phyloP scores from a whole-genome alignment of 106 monocot species.

The Acanthochlamys bracteata region DNA sequence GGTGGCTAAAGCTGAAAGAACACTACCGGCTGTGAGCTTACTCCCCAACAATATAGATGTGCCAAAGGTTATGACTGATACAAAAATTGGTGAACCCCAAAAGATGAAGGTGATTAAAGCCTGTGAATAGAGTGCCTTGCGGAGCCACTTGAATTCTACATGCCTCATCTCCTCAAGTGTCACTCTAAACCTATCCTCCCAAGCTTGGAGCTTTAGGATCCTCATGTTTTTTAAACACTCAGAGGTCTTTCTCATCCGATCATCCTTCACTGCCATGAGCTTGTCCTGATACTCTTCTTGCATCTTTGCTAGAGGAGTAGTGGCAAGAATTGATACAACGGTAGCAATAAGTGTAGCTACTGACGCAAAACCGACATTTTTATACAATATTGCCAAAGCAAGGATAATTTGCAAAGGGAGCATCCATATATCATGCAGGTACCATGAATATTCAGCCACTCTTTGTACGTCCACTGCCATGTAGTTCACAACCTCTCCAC shows the following conservation, averaged over 20 bases:
- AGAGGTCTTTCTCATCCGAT: constrained; percentile 95
- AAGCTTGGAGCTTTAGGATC: constrained; percentile 90
- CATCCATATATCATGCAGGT: constrained; percentile 96
- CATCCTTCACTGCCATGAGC: constrained; percentile 89
- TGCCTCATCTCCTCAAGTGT: constrained; percentile 85
- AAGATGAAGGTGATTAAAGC: constrained; percentile 85
- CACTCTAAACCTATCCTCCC: constrained; percentile 79
- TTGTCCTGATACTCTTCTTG: constrained; percentile 91
- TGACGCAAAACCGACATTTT: constrained; percentile 73
- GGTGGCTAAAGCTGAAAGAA: constrained; percentile 88
- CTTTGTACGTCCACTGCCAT: constrained; percentile 99
- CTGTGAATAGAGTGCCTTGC: constrained; percentile 70
- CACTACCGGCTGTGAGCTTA: constrained; percentile 79
- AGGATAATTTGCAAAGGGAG: constrained; percentile 86
- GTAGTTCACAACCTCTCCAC: constrained; percentile 98
- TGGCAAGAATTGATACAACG: constrained; percentile 62
- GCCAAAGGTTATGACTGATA: constrained; percentile 76
- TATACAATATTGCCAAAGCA: constrained; percentile 78
- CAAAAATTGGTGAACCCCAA: constrained; percentile 96
- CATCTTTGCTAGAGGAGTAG: constrained; percentile 77
- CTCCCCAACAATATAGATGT: constrained; percentile 70
- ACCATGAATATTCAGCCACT: constrained; percentile 88
- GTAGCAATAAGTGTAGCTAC: constrained; percentile 69
- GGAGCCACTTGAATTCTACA: constrained; percentile 70
- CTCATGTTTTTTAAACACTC: constrained; percentile 97